phyloP scores from a whole-genome alignment of 768 basidiomycete genomes.

The Sporobolomyces roseus region DNA sequence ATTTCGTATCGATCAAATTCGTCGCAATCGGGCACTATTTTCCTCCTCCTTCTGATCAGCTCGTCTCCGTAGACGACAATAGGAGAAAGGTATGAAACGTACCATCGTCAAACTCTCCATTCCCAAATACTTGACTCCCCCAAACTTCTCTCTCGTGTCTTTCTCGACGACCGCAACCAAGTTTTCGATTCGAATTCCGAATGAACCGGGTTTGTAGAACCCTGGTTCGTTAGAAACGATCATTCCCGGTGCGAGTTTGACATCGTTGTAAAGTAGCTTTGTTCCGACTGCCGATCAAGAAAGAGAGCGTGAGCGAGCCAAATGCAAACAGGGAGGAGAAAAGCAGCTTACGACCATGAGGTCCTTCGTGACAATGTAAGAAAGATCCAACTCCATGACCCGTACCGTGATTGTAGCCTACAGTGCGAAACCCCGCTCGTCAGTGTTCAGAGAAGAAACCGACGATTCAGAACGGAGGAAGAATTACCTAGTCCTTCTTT shows the following conservation, averaged over 20 bases:
- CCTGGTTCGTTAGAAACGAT: slow-evolving; percentile 67
- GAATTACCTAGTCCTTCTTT: slow-evolving; percentile 73
- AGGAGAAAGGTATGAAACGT: slow-evolving; percentile 46
- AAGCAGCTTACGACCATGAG: background rate
- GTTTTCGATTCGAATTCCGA: slow-evolving; percentile 89
- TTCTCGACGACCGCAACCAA: slow-evolving; percentile 63
- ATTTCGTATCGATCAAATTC: slow-evolving; percentile 63
- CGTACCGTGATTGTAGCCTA: slow-evolving; percentile 57
- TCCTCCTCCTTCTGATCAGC: background rate
- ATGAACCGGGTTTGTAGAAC: slow-evolving; percentile 63
- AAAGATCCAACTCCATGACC: slow-evolving; percentile 94
- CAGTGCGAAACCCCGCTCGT: too few relatives aligned
- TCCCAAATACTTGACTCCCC: slow-evolving; percentile 73
- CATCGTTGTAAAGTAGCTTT: too few relatives aligned
- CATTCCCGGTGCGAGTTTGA: slow-evolving; percentile 80
- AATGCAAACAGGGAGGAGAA: background rate
- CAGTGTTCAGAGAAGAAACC: too few relatives aligned
- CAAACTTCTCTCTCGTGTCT: slow-evolving; percentile 71
- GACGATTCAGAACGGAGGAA: too few relatives aligned
- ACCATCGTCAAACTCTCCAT: slow-evolving; percentile 89
- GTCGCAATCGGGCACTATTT: slow-evolving; percentile 76
- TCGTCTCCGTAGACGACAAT: too few relatives aligned
- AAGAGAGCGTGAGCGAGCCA: background rate
- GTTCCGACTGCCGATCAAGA: slow-evolving; percentile 53
- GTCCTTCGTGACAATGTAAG: slow-evolving; percentile 62